Evolutionary conservation across 129 eudicot genomes (phyloP).

Genomic region (Flaveria brownii): DNA sequence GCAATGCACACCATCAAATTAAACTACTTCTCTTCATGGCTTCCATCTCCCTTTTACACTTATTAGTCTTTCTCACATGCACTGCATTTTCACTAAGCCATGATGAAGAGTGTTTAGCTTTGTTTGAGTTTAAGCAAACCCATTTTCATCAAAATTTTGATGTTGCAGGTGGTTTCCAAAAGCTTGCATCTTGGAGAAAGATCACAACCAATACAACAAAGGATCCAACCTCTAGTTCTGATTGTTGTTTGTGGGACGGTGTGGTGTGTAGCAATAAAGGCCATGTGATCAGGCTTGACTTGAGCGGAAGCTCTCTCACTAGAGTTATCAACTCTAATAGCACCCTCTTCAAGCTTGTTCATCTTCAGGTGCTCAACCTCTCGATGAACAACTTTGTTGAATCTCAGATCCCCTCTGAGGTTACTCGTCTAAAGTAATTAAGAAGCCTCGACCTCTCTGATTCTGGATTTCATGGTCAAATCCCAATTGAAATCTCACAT

Average conservation of each 20-base stretch:
- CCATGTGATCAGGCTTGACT: slow-evolving; percentile 27
- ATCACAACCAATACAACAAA: slow-evolving; percentile 25
- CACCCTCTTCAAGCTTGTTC: slow-evolving; percentile 28
- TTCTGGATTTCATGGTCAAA: slow-evolving; percentile 15
- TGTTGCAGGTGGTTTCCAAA: slow-evolving; percentile 3
- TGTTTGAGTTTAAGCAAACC: slow-evolving; percentile 31
- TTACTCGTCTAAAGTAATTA: slow-evolving; percentile 12
- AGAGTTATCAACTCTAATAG: slow-evolving; percentile 21
- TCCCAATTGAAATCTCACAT: slow-evolving; percentile 11
- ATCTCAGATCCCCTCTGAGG: slow-evolving; percentile 15
- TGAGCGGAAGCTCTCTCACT: slow-evolving; percentile 16
- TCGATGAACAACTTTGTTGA: slow-evolving; percentile 13
- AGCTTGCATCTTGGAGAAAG: not conserved
- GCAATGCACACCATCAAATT: too few species aligned
- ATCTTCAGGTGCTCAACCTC: slow-evolving; percentile 31
- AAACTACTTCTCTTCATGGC: slow-evolving; percentile 4
- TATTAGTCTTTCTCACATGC: not conserved
- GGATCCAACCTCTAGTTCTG: not conserved
- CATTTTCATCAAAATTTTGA: not conserved
- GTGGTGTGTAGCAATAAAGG: slow-evolving; percentile 17
- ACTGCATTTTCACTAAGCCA: slow-evolving; percentile 6
- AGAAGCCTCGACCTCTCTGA: slow-evolving; percentile 16
- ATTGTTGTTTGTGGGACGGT: slow-evolving; percentile 32
- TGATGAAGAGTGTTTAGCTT: slow-evolving; percentile 24
- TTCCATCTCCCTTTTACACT: not conserved